Evolutionary conservation across 805 yeast genomes (phyloP).

Genomic region (Naumovozyma baii): DNA sequence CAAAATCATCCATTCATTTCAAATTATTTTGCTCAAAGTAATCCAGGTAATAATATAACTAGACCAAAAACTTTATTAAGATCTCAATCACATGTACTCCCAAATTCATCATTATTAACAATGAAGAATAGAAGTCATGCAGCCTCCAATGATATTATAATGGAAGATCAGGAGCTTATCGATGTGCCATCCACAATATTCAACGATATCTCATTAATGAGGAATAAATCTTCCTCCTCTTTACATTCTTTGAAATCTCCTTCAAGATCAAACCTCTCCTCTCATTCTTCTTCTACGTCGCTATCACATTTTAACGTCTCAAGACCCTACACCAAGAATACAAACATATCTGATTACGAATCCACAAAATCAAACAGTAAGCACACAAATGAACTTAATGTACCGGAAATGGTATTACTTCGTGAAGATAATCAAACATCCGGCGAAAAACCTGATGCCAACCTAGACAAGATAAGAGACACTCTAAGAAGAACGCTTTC

Average conservation of each 20-base stretch:
- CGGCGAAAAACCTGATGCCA: neutral
- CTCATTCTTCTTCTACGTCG: slow-evolving; percentile 2
- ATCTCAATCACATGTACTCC: neutral
- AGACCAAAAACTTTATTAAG: neutral
- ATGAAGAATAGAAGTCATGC: neutral
- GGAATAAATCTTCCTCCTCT: slow-evolving; percentile 17
- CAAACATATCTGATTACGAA: neutral
- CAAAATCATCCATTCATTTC: slow-evolving; percentile 35
- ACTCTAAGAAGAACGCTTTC: slow-evolving; percentile 22
- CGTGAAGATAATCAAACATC: neutral
- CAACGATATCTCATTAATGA: slow-evolving; percentile 3
- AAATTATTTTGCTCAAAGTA: neutral
- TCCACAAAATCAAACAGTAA: neutral
- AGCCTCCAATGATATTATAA: neutral
- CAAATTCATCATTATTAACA: no score
- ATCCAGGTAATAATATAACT: no score
- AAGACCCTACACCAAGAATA: neutral
- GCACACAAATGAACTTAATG: neutral
- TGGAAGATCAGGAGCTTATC: neutral
- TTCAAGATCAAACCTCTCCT: slow-evolving; percentile 2
- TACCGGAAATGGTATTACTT: neutral
- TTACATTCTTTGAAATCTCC: slow-evolving; percentile 6
- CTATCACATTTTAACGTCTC: neutral
- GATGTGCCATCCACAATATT: neutral
- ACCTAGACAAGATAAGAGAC: slow-evolving; percentile 10